Evolutionary conservation across 768 basidiomycete genomes (phyloP).

Genomic region (Russula emetica): DNA sequence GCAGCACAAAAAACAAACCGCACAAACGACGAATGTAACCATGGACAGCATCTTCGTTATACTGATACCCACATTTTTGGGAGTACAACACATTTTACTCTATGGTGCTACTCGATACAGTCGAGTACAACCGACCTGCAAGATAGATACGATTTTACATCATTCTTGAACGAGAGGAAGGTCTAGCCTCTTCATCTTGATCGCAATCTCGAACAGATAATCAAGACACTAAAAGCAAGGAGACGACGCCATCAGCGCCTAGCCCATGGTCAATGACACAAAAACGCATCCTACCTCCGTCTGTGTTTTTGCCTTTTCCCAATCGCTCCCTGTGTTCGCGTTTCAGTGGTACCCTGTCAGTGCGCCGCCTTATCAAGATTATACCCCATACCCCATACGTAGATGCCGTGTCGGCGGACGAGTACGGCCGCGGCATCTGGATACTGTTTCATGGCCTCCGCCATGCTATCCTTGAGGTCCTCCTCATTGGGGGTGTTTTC

Average conservation of each 20-base stretch:
- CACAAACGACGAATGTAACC: too few relatives aligned
- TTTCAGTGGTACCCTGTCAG: slow-evolving; percentile 2
- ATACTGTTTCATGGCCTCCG: slow-evolving; percentile 71
- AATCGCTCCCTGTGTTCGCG: slow-evolving; percentile 49
- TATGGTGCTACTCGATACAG: too few relatives aligned
- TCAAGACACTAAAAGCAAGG: slow-evolving; percentile 62
- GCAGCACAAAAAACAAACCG: too few relatives aligned
- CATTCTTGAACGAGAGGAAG: slow-evolving; percentile 44
- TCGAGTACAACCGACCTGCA: neutral
- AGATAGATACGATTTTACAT: neutral
- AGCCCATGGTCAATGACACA: neutral
- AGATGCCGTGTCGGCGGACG: slow-evolving; percentile 75
- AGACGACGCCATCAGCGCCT: neutral
- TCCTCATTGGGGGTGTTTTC: slow-evolving; percentile 90
- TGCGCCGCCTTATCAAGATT: slow-evolving; percentile 13
- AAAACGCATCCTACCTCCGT: slow-evolving; percentile 51
- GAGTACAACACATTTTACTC: neutral
- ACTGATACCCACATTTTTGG: neutral
- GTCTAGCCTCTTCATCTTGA: slow-evolving; percentile 71
- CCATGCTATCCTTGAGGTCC: slow-evolving; percentile 86
- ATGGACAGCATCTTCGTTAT: neutral
- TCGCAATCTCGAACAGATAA: slow-evolving; percentile 84
- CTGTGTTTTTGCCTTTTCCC: slow-evolving; percentile 89
- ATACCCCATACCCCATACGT: slow-evolving; percentile 68
- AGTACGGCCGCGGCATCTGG: slow-evolving; percentile 76